Evolutionary conservation across 1,284 basidiomycete species (phyloP).

Genomic region (Porodaedalea pini): DNA sequence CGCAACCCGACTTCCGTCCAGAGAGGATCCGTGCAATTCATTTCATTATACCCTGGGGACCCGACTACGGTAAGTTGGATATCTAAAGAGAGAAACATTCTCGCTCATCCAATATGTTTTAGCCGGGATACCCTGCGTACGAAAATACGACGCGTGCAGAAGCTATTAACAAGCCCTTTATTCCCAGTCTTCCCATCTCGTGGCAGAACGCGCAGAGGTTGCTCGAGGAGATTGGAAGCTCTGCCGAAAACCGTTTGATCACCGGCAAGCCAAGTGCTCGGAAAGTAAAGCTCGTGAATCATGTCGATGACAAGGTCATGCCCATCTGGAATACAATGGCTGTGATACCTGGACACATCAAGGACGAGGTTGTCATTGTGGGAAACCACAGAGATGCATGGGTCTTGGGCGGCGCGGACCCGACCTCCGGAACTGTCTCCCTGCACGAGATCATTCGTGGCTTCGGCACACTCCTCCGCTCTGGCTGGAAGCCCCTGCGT

Average conservation of each 20-base stretch:
- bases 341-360: constrained; percentile 84
- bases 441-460: constrained; percentile 81
- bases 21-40: constrained; percentile 83
- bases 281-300: constrained; percentile 57
- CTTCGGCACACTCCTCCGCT: constrained; percentile 67
- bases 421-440: constrained; percentile 84
- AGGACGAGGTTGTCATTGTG: constrained; percentile 81
- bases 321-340: constrained; percentile 89
- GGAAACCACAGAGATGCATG: constrained; percentile 78
- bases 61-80: constrained; percentile 54
- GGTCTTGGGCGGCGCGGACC: constrained; percentile 83
- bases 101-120: background rate
- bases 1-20: constrained; percentile 82
- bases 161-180: constrained; percentile 70
- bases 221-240: constrained; percentile 50
- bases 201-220: constrained; percentile 66
- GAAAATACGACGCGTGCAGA: constrained; percentile 72
- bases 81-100: background rate
- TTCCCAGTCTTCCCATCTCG: constrained; percentile 78
- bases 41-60: constrained; percentile 81
- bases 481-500: constrained; percentile 87
- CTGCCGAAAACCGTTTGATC: constrained; percentile 36
- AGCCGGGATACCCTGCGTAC: constrained; percentile 83
- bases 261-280: constrained; percentile 47
- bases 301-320: constrained; percentile 76